Percentiles rank a stretch among this genome's conserved stretches.
Conservation (phyloP, 495 filamentous ascomycete genomes). For the Tetracladium marchalianum region DNA sequence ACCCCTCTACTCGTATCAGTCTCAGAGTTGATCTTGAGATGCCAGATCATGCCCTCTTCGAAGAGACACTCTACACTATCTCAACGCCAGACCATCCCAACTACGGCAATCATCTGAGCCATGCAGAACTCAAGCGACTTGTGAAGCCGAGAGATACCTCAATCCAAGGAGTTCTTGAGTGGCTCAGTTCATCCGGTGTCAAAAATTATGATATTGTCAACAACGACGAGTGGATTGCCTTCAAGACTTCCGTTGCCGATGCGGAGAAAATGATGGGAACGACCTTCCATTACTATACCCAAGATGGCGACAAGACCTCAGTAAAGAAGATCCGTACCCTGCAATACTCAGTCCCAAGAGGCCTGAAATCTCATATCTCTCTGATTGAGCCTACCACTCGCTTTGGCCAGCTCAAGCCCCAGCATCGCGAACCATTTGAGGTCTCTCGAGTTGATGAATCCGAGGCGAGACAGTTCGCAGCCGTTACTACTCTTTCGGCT, state of each 20-base stretch:
- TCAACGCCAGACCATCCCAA: slow-evolving; percentile 41
- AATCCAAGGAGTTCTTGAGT: slow-evolving; percentile 26
- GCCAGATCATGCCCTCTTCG: slow-evolving; percentile 36
- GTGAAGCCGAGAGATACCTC: slow-evolving; percentile 29
- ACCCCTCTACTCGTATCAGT: slow-evolving; percentile 18
- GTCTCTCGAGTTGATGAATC: background rate
- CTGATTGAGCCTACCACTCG: slow-evolving; percentile 61
- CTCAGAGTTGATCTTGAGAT: slow-evolving; percentile 36
- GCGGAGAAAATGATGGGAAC: slow-evolving; percentile 40
- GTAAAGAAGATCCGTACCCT: slow-evolving; percentile 25
- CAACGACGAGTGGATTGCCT: slow-evolving; percentile 39
- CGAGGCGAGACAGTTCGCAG: background rate
- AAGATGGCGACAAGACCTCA: slow-evolving; percentile 16
- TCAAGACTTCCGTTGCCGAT: slow-evolving; percentile 29
- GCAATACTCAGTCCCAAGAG: slow-evolving; percentile 42
- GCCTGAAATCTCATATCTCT: slow-evolving; percentile 47
- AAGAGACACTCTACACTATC: slow-evolving; percentile 43
- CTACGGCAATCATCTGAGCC: slow-evolving; percentile 49
- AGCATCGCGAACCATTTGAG: slow-evolving; percentile 1
- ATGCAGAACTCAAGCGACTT: slow-evolving; percentile 32
- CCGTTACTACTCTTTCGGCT: background rate
- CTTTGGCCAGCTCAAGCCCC: slow-evolving; percentile 32
- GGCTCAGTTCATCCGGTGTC: slow-evolving; percentile 30
- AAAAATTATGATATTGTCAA: slow-evolving; percentile 24
- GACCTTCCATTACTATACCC: slow-evolving; percentile 31